A percentile compares a stretch with the other conserved stretches of the same genome.
Evolutionary conservation across 148 eudicot species (phyloP).

Genomic region (Vaccinium darrowii): DNA sequence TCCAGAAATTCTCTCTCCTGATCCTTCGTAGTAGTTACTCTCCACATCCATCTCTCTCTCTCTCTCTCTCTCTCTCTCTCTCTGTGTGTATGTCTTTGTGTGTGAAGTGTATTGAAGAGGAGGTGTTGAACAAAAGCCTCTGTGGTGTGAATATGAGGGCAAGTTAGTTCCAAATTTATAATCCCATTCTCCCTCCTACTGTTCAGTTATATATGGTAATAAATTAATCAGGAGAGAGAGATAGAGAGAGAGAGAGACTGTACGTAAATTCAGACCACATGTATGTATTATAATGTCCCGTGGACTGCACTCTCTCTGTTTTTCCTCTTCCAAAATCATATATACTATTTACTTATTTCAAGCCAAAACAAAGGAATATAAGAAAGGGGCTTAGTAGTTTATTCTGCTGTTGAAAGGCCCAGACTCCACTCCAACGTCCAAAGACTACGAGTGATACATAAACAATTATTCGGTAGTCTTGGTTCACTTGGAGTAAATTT

Average conservation of each 20-base stretch:
- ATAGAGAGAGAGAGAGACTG: not conserved
- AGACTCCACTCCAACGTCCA: no score
- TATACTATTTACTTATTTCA: no score
- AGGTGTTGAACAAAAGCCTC: not conserved
- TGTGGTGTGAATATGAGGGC: not conserved
- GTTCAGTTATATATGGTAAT: not conserved
- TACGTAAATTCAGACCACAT: not conserved
- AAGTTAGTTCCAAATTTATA: constrained; percentile 18
- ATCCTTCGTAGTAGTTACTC: constrained; percentile 22
- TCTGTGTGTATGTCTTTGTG: not conserved
- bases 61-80: not conserved
- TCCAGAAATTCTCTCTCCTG: constrained; percentile 17
- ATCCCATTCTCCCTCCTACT: not conserved
- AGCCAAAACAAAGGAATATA: no score
- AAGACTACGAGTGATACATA: no score
- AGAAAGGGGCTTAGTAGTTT: no score
- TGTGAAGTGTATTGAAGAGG: not conserved
- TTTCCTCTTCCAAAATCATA: not conserved
- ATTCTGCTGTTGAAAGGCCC: no score
- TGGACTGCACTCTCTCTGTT: not conserved
- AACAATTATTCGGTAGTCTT: no score
- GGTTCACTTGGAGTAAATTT: no score
- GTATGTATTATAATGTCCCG: not conserved
- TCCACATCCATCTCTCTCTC: constrained; percentile 35
- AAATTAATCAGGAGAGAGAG: not conserved